A percentile compares a stretch with the other conserved stretches of the same genome.
These are phyloP conservation scores for Astrephomene gubernaculifera DNA, from an alignment of 139 green algal species.

Conservation along the genomic window DNA sequence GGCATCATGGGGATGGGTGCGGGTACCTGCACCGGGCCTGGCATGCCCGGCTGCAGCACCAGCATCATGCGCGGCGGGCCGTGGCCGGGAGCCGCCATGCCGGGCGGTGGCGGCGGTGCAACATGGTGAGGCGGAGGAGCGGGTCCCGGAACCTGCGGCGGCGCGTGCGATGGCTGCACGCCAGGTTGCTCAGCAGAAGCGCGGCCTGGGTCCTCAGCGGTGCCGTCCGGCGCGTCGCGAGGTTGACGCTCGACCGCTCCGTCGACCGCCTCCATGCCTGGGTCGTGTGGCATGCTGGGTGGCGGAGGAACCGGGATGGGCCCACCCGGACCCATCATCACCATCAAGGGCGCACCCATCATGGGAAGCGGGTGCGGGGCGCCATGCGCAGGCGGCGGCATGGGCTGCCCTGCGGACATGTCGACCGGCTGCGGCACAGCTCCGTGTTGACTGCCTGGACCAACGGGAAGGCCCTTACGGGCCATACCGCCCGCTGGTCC, in stretches of 20 bases:
- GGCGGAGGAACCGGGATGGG: slow-evolving; percentile 14
- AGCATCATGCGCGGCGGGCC: slow-evolving; percentile 29
- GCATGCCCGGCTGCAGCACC: neutral
- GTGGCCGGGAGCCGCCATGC: neutral
- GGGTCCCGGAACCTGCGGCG: neutral
- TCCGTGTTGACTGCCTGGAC: neutral
- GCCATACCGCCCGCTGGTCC: neutral
- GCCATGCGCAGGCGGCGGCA: slow-evolving; percentile 28
- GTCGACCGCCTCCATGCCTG: slow-evolving; percentile 8
- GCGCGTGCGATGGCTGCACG: neutral
- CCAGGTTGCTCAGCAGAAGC: neutral
- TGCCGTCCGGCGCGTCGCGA: neutral
- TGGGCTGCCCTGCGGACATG: slow-evolving; percentile 13
- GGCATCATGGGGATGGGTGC: slow-evolving; percentile 31
- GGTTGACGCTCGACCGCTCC: neutral
- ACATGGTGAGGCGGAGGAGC: neutral
- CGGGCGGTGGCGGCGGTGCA: slow-evolving; percentile 8
- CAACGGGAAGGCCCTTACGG: neutral
- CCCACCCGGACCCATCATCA: slow-evolving; percentile 39
- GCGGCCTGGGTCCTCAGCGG: neutral
- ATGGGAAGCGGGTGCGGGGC: neutral
- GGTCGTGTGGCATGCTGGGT: neutral
- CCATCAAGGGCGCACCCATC: slow-evolving; percentile 11
- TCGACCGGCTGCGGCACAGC: neutral
- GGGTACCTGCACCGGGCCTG: slow-evolving; percentile 10